Evolutionary conservation across 768 basidiomycete species (phyloP), one percentile per base, ranked within the genome.

Genomic region (Pilatotrama ljubarskyi): DNA sequence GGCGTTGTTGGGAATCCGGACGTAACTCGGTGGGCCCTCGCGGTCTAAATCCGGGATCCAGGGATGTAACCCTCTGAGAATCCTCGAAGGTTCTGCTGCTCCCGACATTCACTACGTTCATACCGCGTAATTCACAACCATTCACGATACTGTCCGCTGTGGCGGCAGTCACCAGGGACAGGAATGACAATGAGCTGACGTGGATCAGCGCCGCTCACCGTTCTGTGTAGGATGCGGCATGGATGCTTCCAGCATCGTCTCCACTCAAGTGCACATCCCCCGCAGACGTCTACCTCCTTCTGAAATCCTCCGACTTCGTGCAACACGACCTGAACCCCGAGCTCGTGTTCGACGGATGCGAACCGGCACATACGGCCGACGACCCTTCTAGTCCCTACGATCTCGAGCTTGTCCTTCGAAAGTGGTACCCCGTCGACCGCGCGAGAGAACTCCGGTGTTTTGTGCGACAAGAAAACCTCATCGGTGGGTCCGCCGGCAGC

Each of bases 271-370:
- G 95, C 75, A 88, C 85, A 3, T 84, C 86, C 1, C 93, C 94
- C 0, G 84, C 91, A 0, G 95, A 98, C 64, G 88, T 98, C 32
- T 98, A 96, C 73, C 80, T 96, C 55, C 76, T 96, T 0, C 82
- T 98, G 63, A 98, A 98, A 72, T 93, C 93, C 0, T 95, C 93
- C 32, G 92, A 96, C 72, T 95, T 95, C 64, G 78, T 94, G 55
- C 80, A 83, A 1, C 92, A 97, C 65, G 95, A 94, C 68, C 72
- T 95, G 8, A 80, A 78, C 55, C 65, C 73, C 1, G 78, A 78
- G 2, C 75, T 70, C 32, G 85, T 92, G 5, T 95, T 95, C 58
- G 84, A 85, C 17, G 85, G 83, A 0, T 91, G 91, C 65, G 71
- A 71, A 9, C 62, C 61, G 15, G 35, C 47, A 10, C 38, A 24